These are phyloP conservation scores for Globisporangium solare DNA, from an alignment of 352 stramenopile species.

Conservation along the genomic window DNA sequence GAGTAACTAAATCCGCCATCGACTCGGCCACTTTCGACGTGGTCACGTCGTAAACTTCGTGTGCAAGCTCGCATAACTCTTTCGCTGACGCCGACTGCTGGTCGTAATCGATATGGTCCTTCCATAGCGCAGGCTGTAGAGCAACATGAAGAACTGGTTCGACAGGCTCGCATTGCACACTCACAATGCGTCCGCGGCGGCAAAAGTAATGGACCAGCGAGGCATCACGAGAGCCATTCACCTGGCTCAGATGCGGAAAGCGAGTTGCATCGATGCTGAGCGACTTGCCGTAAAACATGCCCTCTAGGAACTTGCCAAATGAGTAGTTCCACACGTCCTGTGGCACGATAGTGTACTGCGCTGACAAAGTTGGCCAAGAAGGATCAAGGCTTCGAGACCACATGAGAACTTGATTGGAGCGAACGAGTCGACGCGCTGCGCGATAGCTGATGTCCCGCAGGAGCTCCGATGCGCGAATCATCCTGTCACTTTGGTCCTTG, in stretches of 20 bases:
- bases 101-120: conserved; percentile 72
- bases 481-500: conserved; percentile 56
- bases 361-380: conserved; percentile 32
- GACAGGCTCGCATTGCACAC: conserved; percentile 69
- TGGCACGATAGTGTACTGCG: conserved; percentile 53
- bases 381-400: conserved; percentile 46
- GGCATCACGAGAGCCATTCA: conserved; percentile 58
- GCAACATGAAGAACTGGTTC: conserved; percentile 82
- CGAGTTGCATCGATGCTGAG: conserved; percentile 64
- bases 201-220: conserved; percentile 79
- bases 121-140: conserved; percentile 75
- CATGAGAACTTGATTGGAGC: conserved; percentile 61
- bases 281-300: conserved; percentile 79
- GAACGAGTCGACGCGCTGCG: conserved; percentile 49
- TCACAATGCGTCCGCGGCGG: conserved; percentile 64
- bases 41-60: conserved; percentile 71
- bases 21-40: conserved; percentile 76
- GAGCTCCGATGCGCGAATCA: conserved; percentile 45
- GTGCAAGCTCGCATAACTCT: conserved; percentile 69
- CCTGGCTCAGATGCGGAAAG: conserved; percentile 54
- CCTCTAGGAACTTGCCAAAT: conserved; percentile 86
- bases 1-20: conserved; percentile 65
- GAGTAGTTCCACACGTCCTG: conserved; percentile 81
- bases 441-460: conserved; percentile 62
- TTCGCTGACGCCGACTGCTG: conserved; percentile 58